phyloP scores from a whole-genome alignment of 345 rosid species.

The Linum trigynum region DNA sequence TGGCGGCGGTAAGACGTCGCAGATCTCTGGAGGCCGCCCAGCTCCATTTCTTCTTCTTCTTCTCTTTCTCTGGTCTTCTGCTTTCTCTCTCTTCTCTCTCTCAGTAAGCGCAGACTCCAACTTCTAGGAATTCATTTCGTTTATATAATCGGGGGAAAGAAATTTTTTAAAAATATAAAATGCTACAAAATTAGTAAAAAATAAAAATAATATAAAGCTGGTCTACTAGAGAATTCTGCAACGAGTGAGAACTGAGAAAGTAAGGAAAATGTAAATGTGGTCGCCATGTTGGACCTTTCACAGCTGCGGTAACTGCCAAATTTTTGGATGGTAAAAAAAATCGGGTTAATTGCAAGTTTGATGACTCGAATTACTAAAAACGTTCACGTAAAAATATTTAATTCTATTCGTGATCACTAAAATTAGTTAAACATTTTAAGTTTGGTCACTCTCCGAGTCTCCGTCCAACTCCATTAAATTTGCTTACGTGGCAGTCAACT shows the following conservation, averaged over 20 bases:
- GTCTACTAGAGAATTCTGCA: not conserved
- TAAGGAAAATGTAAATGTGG: not conserved
- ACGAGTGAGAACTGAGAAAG: not conserved
- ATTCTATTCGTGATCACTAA: too few relatives aligned
- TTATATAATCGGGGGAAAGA: not conserved
- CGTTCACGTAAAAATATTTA: too few relatives aligned
- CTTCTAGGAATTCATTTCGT: not conserved
- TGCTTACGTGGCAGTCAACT: too few relatives aligned
- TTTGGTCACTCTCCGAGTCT: too few relatives aligned
- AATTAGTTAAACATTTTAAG: too few relatives aligned
- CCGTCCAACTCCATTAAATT: too few relatives aligned
- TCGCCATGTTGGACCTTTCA: not conserved
- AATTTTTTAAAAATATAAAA: too few relatives aligned
- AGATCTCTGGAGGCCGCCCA: slow-evolving; percentile 48
- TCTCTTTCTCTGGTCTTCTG: not conserved
- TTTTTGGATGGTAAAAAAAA: too few relatives aligned
- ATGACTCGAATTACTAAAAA: too few relatives aligned
- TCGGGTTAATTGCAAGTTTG: too few relatives aligned
- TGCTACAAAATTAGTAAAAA: too few relatives aligned
- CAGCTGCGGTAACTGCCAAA: not conserved
- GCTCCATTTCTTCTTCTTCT: slow-evolving; percentile 13
- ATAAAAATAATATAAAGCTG: not conserved
- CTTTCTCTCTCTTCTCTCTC: not conserved
- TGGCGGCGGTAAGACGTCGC: slow-evolving; percentile 71
- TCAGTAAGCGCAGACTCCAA: not conserved